Base-by-base conservation (phyloP, 805 yeast genomes). In the Suhomyces pyralidae region DNA sequence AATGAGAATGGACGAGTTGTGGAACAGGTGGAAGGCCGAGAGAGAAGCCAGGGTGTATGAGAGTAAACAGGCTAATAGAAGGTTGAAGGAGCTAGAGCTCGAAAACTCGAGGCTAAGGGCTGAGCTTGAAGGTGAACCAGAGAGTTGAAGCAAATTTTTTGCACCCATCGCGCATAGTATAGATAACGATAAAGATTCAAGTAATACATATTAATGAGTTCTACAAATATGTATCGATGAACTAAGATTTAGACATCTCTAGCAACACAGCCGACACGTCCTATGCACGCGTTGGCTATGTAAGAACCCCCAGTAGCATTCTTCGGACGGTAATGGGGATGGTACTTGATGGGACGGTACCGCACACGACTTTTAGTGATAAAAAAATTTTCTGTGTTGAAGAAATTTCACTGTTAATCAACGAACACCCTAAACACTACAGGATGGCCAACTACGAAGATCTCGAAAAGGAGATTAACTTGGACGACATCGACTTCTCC, bases 41-140 rank as follows among this genome's bases (percentile, higher is more conserved):
- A 73, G 90, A 55, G 94, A 87, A 64, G 80, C 87, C 17, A 68
- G 91, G 28, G 80, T 80, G 19, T 74, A 83, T 51, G 92, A 87
- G 58, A 75, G 77, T 50, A 76, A 76, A 36, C 84, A 85, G 36
- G 81, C 87, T 2, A 74, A 77, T 46, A 65, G 68, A 45, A 67
- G 86, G 44, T 73, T 85, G 5, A 61, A 65, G 17, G 83, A 81
- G 51, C 61, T 86, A 32, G 90, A 85, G 56, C 53, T 61, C 30
- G 90, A 86, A 58, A 84, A 83, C 59, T 66, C 64, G 15, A 62
- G 68, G 17, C 60, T 84, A 14, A 63, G 67, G 40, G 66, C 62
- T 9, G 56, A 55, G 20, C 26, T 55, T 5, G 42, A 10, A 10
- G 42, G 14, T 2, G 42, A 17, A 9, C n/a, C n/a, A 9, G 50